Evolutionary conservation across 208 protist species (phyloP).

Genomic region (Porcisia deanei): DNA sequence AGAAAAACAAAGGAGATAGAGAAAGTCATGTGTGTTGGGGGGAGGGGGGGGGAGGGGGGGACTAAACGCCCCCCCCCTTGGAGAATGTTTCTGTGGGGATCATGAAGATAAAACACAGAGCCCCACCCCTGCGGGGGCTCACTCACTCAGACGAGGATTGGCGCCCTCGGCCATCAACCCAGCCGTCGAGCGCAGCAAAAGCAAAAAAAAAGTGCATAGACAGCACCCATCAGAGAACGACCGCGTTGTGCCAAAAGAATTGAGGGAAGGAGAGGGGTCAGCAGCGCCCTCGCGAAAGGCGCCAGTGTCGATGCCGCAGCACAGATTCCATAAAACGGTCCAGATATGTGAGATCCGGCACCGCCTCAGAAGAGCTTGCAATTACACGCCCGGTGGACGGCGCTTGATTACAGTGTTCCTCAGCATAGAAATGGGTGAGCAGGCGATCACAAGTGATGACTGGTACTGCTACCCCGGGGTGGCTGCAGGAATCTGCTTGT

Average conservation of each 20-base stretch:
- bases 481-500: not conserved
- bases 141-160: too few relatives aligned
- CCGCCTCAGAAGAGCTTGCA: not conserved
- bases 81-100: too few relatives aligned
- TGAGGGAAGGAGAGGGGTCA: not conserved
- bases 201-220: not conserved
- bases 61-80: too few relatives aligned
- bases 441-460: conserved; percentile 28
- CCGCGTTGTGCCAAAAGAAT: not conserved
- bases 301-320: conserved; percentile 21
- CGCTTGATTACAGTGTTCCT: not conserved
- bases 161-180: too few relatives aligned
- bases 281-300: conserved; percentile 1
- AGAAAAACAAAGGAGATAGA: not conserved
- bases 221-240: too few relatives aligned
- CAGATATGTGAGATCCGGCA: conserved; percentile 6
- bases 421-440: conserved; percentile 10
- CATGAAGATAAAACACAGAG: too few relatives aligned
- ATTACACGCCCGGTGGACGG: not conserved
- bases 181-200: not conserved
- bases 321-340: conserved; percentile 25
- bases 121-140: too few relatives aligned
- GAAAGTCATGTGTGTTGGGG: not conserved
- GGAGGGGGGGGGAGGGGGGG: not conserved
- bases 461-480: not conserved